phyloP scores from a whole-genome alignment of 2,329 filamentous ascomycete species.

The Cercospora nicotianae region DNA sequence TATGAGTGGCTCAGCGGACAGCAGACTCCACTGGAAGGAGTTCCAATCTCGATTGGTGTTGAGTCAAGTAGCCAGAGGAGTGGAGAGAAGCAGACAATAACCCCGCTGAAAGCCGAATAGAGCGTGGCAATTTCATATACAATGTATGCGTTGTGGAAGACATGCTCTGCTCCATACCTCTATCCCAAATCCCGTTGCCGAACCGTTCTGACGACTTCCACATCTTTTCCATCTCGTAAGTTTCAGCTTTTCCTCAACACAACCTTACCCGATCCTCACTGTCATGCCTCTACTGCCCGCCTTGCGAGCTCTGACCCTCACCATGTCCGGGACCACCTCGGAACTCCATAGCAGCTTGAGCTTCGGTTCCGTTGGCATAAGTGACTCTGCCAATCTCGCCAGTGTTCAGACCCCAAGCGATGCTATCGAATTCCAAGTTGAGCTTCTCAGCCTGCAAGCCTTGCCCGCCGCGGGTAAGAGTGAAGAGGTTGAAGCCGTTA shows the following conservation, averaged over 20 bases:
- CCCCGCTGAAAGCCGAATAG: not conserved
- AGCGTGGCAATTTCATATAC: not conserved
- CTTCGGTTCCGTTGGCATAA: not conserved
- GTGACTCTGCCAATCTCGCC: not conserved
- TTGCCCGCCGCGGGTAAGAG: slow-evolving; percentile 1
- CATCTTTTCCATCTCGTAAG: no score
- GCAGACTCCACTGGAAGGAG: not conserved
- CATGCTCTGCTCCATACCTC: no score
- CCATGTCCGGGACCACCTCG: not conserved
- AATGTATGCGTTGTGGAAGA: no score
- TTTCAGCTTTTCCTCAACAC: no score
- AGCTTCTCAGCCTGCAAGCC: slow-evolving; percentile 6
- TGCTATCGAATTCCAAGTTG: slow-evolving; percentile 18
- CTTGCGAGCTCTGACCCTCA: not conserved
- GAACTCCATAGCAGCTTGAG: not conserved
- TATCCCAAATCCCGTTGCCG: no score
- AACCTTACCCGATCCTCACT: not conserved
- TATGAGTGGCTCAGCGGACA: not conserved
- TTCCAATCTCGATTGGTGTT: not conserved
- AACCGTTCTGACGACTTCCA: no score
- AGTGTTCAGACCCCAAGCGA: slow-evolving; percentile 15
- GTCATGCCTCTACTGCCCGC: not conserved
- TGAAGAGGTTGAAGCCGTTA: slow-evolving; percentile 24
- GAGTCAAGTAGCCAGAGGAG: not conserved
- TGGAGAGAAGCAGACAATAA: not conserved